phyloP scores from a whole-genome alignment of 345 rosid genomes.

The Sonneratia alba region DNA sequence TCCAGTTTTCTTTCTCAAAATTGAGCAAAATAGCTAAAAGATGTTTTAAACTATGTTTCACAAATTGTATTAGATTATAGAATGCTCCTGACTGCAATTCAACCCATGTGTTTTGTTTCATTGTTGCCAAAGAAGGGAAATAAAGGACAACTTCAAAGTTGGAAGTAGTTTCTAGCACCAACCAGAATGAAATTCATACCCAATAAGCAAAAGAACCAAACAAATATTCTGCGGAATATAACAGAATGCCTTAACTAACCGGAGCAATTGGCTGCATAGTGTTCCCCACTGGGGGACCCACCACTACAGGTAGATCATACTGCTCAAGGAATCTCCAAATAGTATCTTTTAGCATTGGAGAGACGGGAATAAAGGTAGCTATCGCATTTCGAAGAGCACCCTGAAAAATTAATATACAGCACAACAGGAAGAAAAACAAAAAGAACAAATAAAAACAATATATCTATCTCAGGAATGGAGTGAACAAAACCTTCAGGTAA shows the following conservation, averaged over 20 bases:
- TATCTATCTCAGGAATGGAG: conserved; percentile 7
- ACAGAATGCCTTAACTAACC: conserved; percentile 26
- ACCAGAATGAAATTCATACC: not conserved
- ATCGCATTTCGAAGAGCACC: conserved; percentile 90
- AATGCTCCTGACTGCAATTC: not conserved
- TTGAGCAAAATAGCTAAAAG: not conserved
- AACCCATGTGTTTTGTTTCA: not conserved
- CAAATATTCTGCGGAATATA: not conserved
- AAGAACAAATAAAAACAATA: not conserved
- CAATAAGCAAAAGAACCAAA: not conserved
- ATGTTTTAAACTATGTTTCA: not conserved
- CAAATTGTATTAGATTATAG: not conserved
- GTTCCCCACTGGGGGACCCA: conserved; percentile 47
- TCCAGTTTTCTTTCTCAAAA: not conserved
- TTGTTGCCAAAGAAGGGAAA: not conserved
- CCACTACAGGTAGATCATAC: conserved; percentile 89
- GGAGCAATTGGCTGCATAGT: conserved; percentile 45
- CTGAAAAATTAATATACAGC: conserved; percentile 20
- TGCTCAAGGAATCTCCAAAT: conserved; percentile 88
- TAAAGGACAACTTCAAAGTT: not conserved
- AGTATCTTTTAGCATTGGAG: conserved; percentile 65
- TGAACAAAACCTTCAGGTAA: conserved; percentile 59
- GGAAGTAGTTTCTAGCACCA: not conserved
- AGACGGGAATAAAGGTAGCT: conserved; percentile 55
- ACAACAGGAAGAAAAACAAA: not conserved